phyloP scores from a whole-genome alignment of 306 rosid species.

The Rosa lucieae region DNA sequence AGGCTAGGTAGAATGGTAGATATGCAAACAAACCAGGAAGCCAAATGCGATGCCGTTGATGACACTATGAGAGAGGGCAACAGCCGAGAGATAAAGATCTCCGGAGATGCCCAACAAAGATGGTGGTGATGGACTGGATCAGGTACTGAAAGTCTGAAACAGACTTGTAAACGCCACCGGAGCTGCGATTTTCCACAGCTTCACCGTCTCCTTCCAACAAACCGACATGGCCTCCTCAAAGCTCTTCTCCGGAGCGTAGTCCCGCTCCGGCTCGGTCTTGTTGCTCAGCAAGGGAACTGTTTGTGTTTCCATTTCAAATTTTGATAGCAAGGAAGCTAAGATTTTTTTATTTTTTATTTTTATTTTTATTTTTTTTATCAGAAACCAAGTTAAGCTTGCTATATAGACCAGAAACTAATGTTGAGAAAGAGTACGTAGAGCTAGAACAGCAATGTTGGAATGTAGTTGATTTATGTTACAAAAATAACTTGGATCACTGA shows the following conservation, averaged over 20 bases:
- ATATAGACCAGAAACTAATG: too few species aligned
- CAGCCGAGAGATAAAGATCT: conserved; percentile 19
- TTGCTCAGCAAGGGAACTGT: not conserved
- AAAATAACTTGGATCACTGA: too few species aligned
- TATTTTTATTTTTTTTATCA: too few species aligned
- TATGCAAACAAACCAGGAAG: not conserved
- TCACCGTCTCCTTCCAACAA: conserved; percentile 36
- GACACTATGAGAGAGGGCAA: conserved; percentile 11
- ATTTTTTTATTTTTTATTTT: too few species aligned
- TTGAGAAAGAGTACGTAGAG: too few species aligned
- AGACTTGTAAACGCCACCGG: conserved; percentile 16
- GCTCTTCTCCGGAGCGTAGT: conserved; percentile 26
- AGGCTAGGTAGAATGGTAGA: not conserved
- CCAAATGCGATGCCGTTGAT: conserved; percentile 12
- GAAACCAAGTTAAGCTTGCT: too few species aligned
- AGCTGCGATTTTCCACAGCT: conserved; percentile 34
- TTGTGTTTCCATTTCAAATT: not conserved
- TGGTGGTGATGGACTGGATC: conserved; percentile 1
- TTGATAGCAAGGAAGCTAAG: not conserved
- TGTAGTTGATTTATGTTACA: too few species aligned
- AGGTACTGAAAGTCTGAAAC: conserved; percentile 19
- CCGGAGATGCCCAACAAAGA: conserved; percentile 23
- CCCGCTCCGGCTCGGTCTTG: not conserved
- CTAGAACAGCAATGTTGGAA: too few species aligned
- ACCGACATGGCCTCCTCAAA: conserved; percentile 20